Evolutionary conservation across 2,329 filamentous ascomycete genomes (phyloP).

Genomic region (Neospermospora avenae): DNA sequence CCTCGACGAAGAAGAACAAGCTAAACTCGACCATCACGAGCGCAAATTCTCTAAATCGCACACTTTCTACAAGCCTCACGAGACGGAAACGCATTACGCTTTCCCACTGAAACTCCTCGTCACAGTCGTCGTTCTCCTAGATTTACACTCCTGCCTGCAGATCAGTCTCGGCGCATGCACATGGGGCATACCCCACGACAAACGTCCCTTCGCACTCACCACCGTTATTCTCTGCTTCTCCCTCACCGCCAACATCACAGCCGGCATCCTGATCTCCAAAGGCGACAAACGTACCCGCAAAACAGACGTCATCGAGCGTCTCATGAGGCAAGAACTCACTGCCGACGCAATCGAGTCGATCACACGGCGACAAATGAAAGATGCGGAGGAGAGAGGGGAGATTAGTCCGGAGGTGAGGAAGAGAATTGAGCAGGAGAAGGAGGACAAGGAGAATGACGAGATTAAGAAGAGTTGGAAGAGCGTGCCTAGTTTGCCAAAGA

Average conservation of each 20-base stretch:
- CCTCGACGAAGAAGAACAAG: slow-evolving; percentile 63
- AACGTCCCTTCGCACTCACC: slow-evolving; percentile 67
- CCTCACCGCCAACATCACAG: slow-evolving; percentile 73
- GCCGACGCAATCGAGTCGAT: slow-evolving; percentile 61
- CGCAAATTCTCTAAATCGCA: slow-evolving; percentile 77
- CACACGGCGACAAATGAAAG: slow-evolving; percentile 91
- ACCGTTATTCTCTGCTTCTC: slow-evolving; percentile 77
- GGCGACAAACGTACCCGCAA: slow-evolving; percentile 76
- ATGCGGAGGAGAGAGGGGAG: slow-evolving; percentile 47
- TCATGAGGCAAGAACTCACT: slow-evolving; percentile 74
- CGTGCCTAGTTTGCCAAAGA: slow-evolving; percentile 27
- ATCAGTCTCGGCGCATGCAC: slow-evolving; percentile 75
- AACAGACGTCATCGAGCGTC: slow-evolving; percentile 75
- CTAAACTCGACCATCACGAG: slow-evolving; percentile 70
- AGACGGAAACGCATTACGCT: slow-evolving; percentile 75
- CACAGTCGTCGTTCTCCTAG: slow-evolving; percentile 70
- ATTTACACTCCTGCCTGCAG: slow-evolving; percentile 75
- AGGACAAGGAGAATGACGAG: slow-evolving; percentile 37
- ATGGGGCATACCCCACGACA: slow-evolving; percentile 71
- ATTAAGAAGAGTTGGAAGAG: slow-evolving; percentile 29
- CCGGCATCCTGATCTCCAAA: slow-evolving; percentile 70
- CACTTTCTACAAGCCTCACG: slow-evolving; percentile 86
- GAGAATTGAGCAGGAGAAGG: slow-evolving; percentile 49
- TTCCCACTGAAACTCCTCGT: slow-evolving; percentile 73
- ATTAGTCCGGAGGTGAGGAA: slow-evolving; percentile 33